Evolutionary conservation across 23 red algal genomes (phyloP).

Genomic region (Gracilaria domingensis): DNA sequence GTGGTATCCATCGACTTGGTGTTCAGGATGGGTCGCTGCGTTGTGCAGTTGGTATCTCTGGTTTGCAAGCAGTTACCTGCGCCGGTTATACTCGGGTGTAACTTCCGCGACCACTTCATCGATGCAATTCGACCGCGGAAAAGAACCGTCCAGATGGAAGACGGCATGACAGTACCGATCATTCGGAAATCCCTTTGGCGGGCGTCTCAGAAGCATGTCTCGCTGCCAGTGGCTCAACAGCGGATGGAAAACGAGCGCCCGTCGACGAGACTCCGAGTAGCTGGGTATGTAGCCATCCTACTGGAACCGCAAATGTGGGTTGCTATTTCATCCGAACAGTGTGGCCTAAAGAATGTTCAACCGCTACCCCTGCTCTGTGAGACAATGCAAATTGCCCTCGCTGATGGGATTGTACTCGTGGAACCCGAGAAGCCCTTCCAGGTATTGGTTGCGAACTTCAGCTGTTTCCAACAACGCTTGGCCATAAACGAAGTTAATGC

Average conservation of each 20-base stretch:
- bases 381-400: not conserved
- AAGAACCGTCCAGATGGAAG: not conserved
- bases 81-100: not conserved
- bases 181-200: too few species aligned
- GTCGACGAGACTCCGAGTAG: not conserved
- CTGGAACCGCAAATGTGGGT: not conserved
- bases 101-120: not conserved
- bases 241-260: not conserved
- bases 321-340: not conserved
- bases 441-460: slow-evolving; percentile 28
- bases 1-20: too few species aligned
- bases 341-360: not conserved
- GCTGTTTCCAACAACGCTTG: too few species aligned
- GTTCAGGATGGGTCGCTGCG: too few species aligned
- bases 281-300: not conserved
- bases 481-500: not conserved
- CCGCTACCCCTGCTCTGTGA: not conserved
- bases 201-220: too few species aligned
- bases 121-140: not conserved
- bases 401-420: slow-evolving; percentile 11
- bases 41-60: not conserved
- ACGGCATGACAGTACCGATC: too few species aligned
- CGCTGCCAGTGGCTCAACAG: too few species aligned
- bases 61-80: not conserved
- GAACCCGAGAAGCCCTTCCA: slow-evolving; percentile 21